Evolutionary conservation across 306 rosid genomes (phyloP), one percentile per base, ranked within the genome.

Genomic region (Cicer cuneatum): DNA sequence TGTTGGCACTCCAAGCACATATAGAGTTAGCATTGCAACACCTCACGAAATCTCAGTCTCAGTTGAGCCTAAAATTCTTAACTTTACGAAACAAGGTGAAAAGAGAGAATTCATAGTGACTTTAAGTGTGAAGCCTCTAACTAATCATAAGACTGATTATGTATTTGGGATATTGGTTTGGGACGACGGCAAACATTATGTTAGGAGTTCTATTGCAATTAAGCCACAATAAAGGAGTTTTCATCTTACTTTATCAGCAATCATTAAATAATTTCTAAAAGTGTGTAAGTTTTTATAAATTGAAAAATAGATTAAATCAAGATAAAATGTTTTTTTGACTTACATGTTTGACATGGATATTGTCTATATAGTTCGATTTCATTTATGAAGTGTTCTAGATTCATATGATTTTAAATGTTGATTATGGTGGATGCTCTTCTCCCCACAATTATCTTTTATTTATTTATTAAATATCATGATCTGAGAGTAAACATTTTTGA

Each of bases 1-100:
- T 35, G 96, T 89, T 8, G 92, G 92, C 1, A 6, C 77, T 3
- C 83, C 88, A 9, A 71, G 87, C 47, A 75, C 37, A 0, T 90
- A 90, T 46, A 54, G 7, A n/a, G 91, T 65, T 10, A 10, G 0
- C 2, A 80, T 88, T 8, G 35, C 40, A 66, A 73, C 79, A 24
- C 89, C 91, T 6, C 38, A 15, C 0, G 79, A 71, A 10, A 77
- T 86, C 67, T 3, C 4, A 7, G 78, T 90, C 37, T 39, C 59
- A 1, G 78, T 86, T 42, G 14, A 78, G 62, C 96, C 96, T 1
- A 21, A 8, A 3, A 35, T 8, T 13, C 48, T 87, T 65, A 52
- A 24, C 1, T 90, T 90, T 21, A 58, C 61, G 10, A 16, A 42
- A 40, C 63, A 49, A 5, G 90, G 88, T 19, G 96, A 85, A 71